Evolutionary conservation across 75 land plant species (phyloP).

Genomic region (Picea glauca): DNA sequence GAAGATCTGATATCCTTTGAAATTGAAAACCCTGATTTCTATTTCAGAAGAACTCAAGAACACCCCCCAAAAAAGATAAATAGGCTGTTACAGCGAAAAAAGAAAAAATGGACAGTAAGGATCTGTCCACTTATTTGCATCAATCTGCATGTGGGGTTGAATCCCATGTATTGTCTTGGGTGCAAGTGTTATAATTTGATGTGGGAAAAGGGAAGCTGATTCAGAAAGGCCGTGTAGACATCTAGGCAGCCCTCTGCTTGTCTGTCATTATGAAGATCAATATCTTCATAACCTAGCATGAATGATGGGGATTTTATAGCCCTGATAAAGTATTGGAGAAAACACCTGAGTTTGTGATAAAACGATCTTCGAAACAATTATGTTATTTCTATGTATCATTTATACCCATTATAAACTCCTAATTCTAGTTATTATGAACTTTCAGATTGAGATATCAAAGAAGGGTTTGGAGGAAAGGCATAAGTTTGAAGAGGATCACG

Average conservation of each 20-base stretch:
- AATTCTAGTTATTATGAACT: neutral
- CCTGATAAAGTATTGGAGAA: neutral
- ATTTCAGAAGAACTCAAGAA: too few relatives aligned
- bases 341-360: neutral
- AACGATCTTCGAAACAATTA: neutral
- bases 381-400: neutral
- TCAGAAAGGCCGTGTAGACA: neutral
- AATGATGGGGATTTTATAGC: neutral
- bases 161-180: neutral
- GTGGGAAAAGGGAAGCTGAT: too few relatives aligned
- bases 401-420: neutral
- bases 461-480: neutral
- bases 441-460: slow-evolving; percentile 1
- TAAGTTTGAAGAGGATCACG: slow-evolving; percentile 4
- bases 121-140: neutral
- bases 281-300: neutral
- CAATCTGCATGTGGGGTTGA: neutral
- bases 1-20: too few relatives aligned
- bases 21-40: too few relatives aligned
- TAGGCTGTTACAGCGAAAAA: too few relatives aligned
- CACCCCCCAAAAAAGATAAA: too few relatives aligned
- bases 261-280: neutral
- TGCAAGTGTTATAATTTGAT: neutral
- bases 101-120: too few relatives aligned
- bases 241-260: neutral